phyloP scores from a whole-genome alignment of 1,284 basidiomycete genomes.

The Tremellales sp. region DNA sequence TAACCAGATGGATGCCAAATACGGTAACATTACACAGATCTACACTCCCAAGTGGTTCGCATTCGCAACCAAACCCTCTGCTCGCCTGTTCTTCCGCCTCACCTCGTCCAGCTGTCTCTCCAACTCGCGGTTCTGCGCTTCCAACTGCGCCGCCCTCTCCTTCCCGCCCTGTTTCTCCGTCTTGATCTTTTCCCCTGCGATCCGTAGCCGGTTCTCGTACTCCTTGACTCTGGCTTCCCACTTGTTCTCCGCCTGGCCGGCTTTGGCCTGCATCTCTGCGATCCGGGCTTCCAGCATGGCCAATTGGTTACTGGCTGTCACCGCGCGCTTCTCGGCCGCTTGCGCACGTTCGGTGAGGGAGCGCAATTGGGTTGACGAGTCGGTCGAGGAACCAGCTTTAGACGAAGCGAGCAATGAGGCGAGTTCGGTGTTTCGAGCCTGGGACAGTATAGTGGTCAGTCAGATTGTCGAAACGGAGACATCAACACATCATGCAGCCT shows the following conservation, averaged over 20 bases:
- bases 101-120: conserved; percentile 41
- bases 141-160: conserved; percentile 59
- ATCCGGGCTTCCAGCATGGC: conserved; percentile 77
- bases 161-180: conserved; percentile 91
- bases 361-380: conserved; percentile 57
- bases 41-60: conserved; percentile 32
- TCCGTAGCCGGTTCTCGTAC: conserved; percentile 75
- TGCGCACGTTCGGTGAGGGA: conserved; percentile 66
- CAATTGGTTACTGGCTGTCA: conserved; percentile 77
- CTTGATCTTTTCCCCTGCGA: conserved; percentile 91
- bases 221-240: conserved; percentile 92
- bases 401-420: conserved; percentile 65
- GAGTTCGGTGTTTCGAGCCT: conserved; percentile 74
- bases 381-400: conserved; percentile 61
- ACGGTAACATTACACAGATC: too few relatives aligned
- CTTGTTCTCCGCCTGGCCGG: conserved; percentile 66
- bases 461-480: neutral
- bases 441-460: too few relatives aligned
- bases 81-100: conserved; percentile 33
- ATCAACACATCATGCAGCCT: too few relatives aligned
- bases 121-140: conserved; percentile 45
- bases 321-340: conserved; percentile 75
- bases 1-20: too few relatives aligned
- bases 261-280: conserved; percentile 65
- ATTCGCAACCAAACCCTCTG: conserved; percentile 39